phyloP scores from a whole-genome alignment of 345 rosid genomes.

The Acer saccharum region DNA sequence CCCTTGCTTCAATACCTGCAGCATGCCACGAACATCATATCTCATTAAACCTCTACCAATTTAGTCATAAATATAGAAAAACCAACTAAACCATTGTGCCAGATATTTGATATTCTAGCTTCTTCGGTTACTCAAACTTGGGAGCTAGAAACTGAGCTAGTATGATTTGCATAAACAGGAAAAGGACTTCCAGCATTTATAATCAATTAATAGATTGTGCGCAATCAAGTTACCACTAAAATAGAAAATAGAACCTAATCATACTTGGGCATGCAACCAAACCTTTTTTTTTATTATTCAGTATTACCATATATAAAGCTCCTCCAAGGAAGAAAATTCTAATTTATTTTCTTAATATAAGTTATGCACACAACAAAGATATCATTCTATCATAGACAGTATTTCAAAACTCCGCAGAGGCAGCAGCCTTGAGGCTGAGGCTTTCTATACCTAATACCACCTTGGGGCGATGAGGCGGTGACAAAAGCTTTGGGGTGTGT shows the following conservation, averaged over 20 bases:
- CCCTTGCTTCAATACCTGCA: conserved; percentile 96
- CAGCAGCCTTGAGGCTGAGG: too few relatives aligned
- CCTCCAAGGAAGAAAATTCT: neutral
- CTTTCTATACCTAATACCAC: too few relatives aligned
- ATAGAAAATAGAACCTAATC: neutral
- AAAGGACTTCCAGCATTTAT: neutral
- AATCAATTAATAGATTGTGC: neutral
- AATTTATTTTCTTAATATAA: neutral
- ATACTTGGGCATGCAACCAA: neutral
- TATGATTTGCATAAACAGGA: neutral
- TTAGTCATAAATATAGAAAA: neutral
- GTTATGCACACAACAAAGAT: too few relatives aligned
- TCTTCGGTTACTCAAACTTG: neutral
- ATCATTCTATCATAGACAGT: neutral
- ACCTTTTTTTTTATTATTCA: neutral
- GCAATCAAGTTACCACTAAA: neutral
- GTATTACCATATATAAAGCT: neutral
- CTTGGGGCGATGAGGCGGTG: too few relatives aligned
- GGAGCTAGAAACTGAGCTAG: neutral
- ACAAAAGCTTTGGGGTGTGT: too few relatives aligned
- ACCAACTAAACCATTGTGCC: neutral
- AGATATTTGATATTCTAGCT: neutral
- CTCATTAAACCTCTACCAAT: neutral
- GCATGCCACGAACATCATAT: neutral
- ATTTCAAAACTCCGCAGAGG: too few relatives aligned